phyloP scores from a whole-genome alignment of 495 filamentous ascomycete species.

The Glutinoglossum americanum region DNA sequence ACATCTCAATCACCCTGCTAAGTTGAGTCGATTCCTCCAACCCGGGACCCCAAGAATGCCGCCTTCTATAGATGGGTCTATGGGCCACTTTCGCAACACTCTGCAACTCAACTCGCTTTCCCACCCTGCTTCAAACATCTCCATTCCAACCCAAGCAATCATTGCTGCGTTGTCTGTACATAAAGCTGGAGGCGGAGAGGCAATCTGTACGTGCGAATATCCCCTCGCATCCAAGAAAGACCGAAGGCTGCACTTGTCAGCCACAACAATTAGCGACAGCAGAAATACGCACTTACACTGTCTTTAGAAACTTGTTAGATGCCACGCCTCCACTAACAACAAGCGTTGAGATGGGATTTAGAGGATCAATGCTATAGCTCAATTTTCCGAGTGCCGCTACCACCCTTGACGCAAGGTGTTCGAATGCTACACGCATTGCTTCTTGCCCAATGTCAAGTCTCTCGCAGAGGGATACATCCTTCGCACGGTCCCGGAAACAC shows the following conservation, averaged over 20 bases:
- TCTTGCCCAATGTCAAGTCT: slow-evolving; percentile 42
- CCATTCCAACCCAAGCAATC: slow-evolving; percentile 85
- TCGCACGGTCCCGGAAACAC: slow-evolving; percentile 18
- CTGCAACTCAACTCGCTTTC: slow-evolving; percentile 32
- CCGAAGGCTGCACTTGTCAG: slow-evolving; percentile 19
- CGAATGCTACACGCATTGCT: slow-evolving; percentile 61
- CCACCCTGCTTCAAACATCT: slow-evolving; percentile 76
- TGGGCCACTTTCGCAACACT: slow-evolving; percentile 52
- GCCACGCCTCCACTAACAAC: slow-evolving; percentile 85
- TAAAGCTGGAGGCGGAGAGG: slow-evolving; percentile 48
- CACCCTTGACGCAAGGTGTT: slow-evolving; percentile 59
- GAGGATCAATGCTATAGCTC: background rate
- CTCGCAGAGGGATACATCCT: slow-evolving; percentile 23
- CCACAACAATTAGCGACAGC: background rate
- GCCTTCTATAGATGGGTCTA: slow-evolving; percentile 42
- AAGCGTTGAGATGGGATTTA: slow-evolving; percentile 28
- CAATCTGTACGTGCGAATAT: slow-evolving; percentile 35
- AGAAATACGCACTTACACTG: slow-evolving; percentile 21
- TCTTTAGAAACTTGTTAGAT: slow-evolving; percentile 52
- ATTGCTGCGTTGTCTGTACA: slow-evolving; percentile 97
- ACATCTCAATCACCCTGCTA: background rate
- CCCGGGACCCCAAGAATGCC: slow-evolving; percentile 3
- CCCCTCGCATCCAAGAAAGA: slow-evolving; percentile 39
- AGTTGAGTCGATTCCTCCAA: background rate
- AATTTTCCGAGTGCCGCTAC: slow-evolving; percentile 36